Evolutionary conservation across 116 monocot genomes (phyloP), one percentile per base, ranked within the genome.

Genomic region (Papilionanthe hybrid): DNA sequence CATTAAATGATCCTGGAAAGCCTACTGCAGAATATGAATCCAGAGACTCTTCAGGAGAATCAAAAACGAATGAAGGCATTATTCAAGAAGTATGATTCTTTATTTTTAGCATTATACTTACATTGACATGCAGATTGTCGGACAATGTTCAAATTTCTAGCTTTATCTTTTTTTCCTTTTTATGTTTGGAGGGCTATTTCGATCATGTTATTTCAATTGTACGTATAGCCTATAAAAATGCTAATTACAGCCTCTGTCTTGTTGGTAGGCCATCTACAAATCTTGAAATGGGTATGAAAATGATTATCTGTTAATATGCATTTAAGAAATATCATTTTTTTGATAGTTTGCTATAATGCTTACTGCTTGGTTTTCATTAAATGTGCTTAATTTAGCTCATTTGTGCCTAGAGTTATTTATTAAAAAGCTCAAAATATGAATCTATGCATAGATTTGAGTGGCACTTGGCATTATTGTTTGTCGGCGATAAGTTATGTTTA

Each of bases 21-120:
- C 75, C 9, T 85, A 56, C 79, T 81, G 82, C 78, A 82, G 82
- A 71, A 68, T 72, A 82, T 78, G 82, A 66, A 82, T 78, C 82
- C 77, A 72, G 22, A 67, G 30, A 72, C 55, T 78, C 44, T 82
- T 55, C 77, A 55, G 72, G 82, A 82, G 57, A 82, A 78, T 82
- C 53, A 78, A 78, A 82, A 82, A n/a, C 49, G 68, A 76, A 78
- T 82, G 82, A 78, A 78, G 57, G 82, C 55, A 72, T 47, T 82
- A 55, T 82, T 82, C 78, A 82, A 82, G 45, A 82, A 82, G 82
- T 82, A 82, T 43, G 78, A 58, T 43, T 41, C 66, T 75, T 27
- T 73, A 43, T 75, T 22, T 15, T 13, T 13, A 23, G 20, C 42
- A 66, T 12, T 13, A 80, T 44, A 72, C 28, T 27, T 15, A 17